Percentiles rank a stretch among this genome's conserved stretches.
Evolutionary conservation across 495 filamentous ascomycete genomes (phyloP).

Genomic region (Lophium mytilinum): DNA sequence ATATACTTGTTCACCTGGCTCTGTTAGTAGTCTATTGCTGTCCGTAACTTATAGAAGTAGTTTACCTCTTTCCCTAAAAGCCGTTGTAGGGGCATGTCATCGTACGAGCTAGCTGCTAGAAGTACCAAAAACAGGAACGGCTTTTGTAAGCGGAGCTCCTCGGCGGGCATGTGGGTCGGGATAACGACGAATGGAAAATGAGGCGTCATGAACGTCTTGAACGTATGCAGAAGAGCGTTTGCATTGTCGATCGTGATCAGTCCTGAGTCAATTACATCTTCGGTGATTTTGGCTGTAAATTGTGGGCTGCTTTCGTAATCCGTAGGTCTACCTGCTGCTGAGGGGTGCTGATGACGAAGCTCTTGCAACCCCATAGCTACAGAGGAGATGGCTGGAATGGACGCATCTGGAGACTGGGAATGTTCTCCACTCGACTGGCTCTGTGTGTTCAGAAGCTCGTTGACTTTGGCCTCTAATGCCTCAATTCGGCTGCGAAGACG

Average conservation of each 20-base stretch:
- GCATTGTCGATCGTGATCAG: conserved; percentile 12
- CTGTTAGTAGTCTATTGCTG: conserved; percentile 8
- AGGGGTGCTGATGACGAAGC: not conserved
- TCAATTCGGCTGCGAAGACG: too few species aligned
- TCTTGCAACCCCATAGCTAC: not conserved
- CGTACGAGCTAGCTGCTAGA: not conserved
- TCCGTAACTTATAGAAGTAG: too few species aligned
- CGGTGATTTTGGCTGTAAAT: not conserved
- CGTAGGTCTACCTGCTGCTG: not conserved
- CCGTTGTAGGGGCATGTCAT: too few species aligned
- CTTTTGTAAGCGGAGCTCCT: conserved; percentile 7
- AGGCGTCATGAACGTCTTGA: conserved; percentile 21
- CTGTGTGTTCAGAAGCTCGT: too few species aligned
- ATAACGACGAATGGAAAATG: conserved; percentile 18
- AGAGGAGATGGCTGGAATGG: too few species aligned
- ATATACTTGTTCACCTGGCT: conserved; percentile 8
- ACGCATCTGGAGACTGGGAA: too few species aligned
- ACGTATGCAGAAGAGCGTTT: conserved; percentile 14
- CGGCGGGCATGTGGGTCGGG: conserved; percentile 1
- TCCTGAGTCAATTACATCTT: conserved; percentile 14
- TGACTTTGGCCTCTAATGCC: too few species aligned
- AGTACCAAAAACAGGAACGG: conserved; percentile 15
- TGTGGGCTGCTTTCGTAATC: not conserved
- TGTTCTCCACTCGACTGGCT: too few species aligned
- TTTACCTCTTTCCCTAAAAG: too few species aligned